Evolutionary conservation across 2,329 filamentous ascomycete genomes (phyloP), one percentile per base, ranked within the genome.

Genomic region (Neurospora crassa): DNA sequence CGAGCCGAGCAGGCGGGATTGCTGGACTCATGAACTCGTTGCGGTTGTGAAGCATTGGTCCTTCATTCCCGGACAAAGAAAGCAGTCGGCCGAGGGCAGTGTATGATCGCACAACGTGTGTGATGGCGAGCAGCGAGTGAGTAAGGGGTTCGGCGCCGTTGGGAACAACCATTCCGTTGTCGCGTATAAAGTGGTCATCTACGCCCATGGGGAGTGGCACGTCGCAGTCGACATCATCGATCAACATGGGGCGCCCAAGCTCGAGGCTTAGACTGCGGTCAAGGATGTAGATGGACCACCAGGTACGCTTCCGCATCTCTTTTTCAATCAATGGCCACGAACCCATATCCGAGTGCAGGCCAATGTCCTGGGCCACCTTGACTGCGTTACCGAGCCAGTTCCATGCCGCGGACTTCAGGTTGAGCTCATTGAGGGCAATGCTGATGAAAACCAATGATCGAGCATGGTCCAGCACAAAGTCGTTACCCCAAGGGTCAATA

Each of bases 221-320:
- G 75, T 97, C 93, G 82, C 93, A 97, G 79, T 98, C 95, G 41
- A 89, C 87, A 76, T 98, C 95, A 77, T 94, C 87, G 77, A 98
- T 97, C 74, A 94, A 82, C 71, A 92, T 88, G 0, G 95, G 93
- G 69, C 91, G 89, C 10, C 93, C 92, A 42, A 94, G 85, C 78
- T 97, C 94, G 14, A 97, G 84, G 0, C 93, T 90, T 68, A 96
- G 83, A 37, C 92, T 87, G 73, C 94, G 89, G 81, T 99, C 96
- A 82, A 94, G 89, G 67, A 93, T 89, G 81, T 98, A 98, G 71
- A 97, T 88, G 16, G 92, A 89, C 94, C 96, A 99, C 95, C 95
- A 99, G 2, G 96, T 88, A 70, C 94, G 87, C 73, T 92, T 89
- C 70, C 94, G 89, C 89, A 95, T 94, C 80, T 98, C 95, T 12